These are phyloP conservation scores for Hypericum perforatum DNA, from an alignment of 345 rosid genomes.

Conservation along the genomic window DNA sequence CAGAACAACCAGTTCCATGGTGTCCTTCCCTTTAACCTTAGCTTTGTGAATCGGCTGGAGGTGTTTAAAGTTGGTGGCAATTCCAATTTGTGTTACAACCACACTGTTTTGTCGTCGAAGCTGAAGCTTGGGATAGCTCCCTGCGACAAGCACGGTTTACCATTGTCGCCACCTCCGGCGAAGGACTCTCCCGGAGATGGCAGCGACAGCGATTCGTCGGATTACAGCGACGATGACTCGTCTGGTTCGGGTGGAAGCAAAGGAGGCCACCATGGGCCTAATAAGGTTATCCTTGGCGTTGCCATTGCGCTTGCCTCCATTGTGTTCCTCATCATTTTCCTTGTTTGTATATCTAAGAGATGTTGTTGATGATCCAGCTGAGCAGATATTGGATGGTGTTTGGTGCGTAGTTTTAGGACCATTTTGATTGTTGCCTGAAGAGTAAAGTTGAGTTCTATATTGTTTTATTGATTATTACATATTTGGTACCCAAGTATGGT, in stretches of 20 bases:
- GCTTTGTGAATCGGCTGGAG: conserved; percentile 45
- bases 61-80: conserved; percentile 78
- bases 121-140: conserved; percentile 74
- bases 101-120: conserved; percentile 50
- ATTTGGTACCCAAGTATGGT: no score
- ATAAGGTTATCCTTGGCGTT: conserved; percentile 6
- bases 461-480: no score
- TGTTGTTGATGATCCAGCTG: conserved; percentile 3
- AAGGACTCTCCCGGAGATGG: conserved; percentile 32
- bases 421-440: no score
- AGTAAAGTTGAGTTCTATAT: no score
- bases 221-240: conserved; percentile 27
- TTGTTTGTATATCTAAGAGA: conserved; percentile 5
- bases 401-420: no score
- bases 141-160: conserved; percentile 87
- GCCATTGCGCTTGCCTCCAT: conserved; percentile 10
- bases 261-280: conserved; percentile 4
- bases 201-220: conserved; percentile 39
- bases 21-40: conserved; percentile 69
- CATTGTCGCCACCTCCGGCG: conserved; percentile 70
- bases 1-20: conserved; percentile 67
- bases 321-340: conserved; percentile 12
- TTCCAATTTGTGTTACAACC: conserved; percentile 71
- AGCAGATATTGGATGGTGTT: background rate
- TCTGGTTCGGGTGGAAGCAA: background rate